phyloP scores from a whole-genome alignment of 1,284 basidiomycete genomes.

The Butyriboletus appendiculatus region DNA sequence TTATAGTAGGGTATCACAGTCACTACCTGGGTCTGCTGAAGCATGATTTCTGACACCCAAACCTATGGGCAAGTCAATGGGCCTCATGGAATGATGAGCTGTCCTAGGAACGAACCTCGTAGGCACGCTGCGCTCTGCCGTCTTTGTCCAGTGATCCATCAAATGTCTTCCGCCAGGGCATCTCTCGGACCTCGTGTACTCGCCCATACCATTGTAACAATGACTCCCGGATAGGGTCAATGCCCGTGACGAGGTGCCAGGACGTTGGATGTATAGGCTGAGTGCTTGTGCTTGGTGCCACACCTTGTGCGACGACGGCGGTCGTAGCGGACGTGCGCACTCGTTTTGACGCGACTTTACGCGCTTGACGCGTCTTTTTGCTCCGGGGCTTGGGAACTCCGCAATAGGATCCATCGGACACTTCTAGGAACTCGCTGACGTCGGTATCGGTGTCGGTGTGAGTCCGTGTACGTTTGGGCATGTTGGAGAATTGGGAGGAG shows the following conservation, averaged over 20 bases:
- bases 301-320: not conserved
- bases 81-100: not conserved
- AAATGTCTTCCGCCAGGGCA: slow-evolving; percentile 86
- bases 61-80: slow-evolving; percentile 48
- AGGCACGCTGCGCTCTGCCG: slow-evolving; percentile 71
- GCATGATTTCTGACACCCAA: slow-evolving; percentile 94
- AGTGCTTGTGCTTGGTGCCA: not conserved
- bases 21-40: slow-evolving; percentile 92
- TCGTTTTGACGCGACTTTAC: slow-evolving; percentile 17
- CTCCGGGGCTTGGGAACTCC: slow-evolving; percentile 11
- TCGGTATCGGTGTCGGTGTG: slow-evolving; percentile 10
- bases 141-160: slow-evolving; percentile 49
- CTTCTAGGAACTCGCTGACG: slow-evolving; percentile 5
- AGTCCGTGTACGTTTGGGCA: slow-evolving; percentile 27
- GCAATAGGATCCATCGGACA: slow-evolving; percentile 24
- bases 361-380: slow-evolving; percentile 18
- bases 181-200: slow-evolving; percentile 64
- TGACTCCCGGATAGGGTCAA: slow-evolving; percentile 44
- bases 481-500: slow-evolving; percentile 2
- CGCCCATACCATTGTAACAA: slow-evolving; percentile 69
- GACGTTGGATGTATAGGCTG: slow-evolving; percentile 28
- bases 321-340: not conserved
- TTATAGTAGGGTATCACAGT: slow-evolving; percentile 92
- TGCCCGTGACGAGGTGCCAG: slow-evolving; percentile 36
- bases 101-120: slow-evolving; percentile 54